These are phyloP conservation scores for Hemileccinum impolitum DNA, from an alignment of 768 basidiomycete species.

Conservation along the genomic window DNA sequence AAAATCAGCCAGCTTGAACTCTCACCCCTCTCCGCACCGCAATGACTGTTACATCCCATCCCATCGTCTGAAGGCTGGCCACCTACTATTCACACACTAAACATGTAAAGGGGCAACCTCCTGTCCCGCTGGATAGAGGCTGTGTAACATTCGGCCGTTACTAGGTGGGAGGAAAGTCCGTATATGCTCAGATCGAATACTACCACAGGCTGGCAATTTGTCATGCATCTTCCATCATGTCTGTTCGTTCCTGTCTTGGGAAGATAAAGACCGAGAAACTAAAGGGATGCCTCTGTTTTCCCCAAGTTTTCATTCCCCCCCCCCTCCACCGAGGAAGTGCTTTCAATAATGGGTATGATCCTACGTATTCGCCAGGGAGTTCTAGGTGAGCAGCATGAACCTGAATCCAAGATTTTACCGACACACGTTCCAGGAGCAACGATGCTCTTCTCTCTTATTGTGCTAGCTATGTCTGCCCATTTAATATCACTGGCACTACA, in stretches of 20 bases:
- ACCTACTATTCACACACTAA: too few species aligned
- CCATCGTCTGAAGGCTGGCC: too few species aligned
- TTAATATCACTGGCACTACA: constrained; percentile 21
- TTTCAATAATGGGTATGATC: constrained; percentile 14
- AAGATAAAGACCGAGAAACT: constrained; percentile 11
- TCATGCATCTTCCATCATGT: background rate
- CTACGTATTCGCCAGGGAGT: constrained; percentile 14
- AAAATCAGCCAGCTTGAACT: too few species aligned
- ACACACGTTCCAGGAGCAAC: constrained; percentile 12
- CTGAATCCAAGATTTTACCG: background rate
- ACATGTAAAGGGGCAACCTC: too few species aligned
- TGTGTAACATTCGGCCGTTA: background rate
- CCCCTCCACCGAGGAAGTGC: background rate
- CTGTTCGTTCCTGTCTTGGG: background rate
- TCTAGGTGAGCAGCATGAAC: constrained; percentile 17
- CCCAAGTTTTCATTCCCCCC: background rate
- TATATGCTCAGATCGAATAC: background rate
- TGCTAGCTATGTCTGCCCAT: constrained; percentile 27
- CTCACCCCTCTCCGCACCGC: too few species aligned
- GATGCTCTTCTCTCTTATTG: constrained; percentile 29
- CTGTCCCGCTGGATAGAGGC: too few species aligned
- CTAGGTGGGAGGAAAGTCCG: too few species aligned
- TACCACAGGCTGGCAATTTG: background rate
- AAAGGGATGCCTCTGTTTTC: background rate
- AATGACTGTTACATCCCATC: too few species aligned